Conservation (phyloP, 768 basidiomycete species). For the Leccinum ochraceum region DNA sequence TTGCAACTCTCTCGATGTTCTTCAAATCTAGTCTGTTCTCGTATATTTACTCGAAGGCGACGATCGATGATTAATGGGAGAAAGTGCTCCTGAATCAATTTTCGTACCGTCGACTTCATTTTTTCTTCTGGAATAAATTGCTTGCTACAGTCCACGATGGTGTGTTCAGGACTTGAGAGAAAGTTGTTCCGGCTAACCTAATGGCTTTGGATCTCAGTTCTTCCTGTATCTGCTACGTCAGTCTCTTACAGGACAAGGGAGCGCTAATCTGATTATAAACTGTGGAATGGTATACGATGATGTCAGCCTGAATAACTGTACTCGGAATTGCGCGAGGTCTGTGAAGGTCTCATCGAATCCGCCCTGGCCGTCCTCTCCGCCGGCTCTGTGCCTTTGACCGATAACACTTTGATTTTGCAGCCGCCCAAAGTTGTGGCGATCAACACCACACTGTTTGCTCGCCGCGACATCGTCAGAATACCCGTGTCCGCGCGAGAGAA, state of each 20-base stretch:
- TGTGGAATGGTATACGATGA: constrained; percentile 98
- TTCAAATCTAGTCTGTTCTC: constrained; percentile 22
- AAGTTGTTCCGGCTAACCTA: not conserved
- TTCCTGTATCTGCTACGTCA: constrained; percentile 88
- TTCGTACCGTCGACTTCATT: constrained; percentile 36
- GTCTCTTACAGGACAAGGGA: constrained; percentile 17
- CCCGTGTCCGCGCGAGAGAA: constrained; percentile 49
- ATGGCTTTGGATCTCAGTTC: constrained; percentile 46
- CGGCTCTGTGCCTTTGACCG: constrained; percentile 32
- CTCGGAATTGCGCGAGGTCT: constrained; percentile 70
- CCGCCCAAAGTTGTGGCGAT: constrained; percentile 53
- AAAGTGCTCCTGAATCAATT: constrained; percentile 88
- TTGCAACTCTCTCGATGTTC: constrained; percentile 83
- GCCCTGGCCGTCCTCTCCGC: constrained; percentile 64
- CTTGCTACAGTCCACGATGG: constrained; percentile 72
- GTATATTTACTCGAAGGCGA: constrained; percentile 81
- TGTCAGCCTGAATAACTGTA: constrained; percentile 75
- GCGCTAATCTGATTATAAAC: constrained; percentile 3
- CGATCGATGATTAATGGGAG: constrained; percentile 88
- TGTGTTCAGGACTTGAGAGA: constrained; percentile 31
- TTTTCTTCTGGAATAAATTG: not conserved
- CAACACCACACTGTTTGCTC: constrained; percentile 81
- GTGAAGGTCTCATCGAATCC: constrained; percentile 67
- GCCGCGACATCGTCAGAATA: constrained; percentile 75
- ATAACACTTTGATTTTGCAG: constrained; percentile 23